These are phyloP conservation scores for Cenchrus purpureus DNA, from an alignment of 176 grass and related monocot genomes.

Conservation along the genomic window DNA sequence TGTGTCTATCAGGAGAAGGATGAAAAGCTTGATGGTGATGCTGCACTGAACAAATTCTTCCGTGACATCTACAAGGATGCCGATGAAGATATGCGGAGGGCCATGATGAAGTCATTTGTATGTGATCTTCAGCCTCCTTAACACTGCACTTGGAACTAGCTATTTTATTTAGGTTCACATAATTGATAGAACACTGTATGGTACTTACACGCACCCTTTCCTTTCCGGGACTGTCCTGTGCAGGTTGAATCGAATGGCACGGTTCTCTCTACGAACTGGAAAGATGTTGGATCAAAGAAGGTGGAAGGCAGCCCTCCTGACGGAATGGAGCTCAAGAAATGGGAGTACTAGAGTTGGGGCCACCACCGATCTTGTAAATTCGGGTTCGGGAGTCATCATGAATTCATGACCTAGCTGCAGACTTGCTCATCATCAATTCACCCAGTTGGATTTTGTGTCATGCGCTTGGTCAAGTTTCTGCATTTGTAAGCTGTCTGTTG, in stretches of 20 bases:
- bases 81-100: slow-evolving; percentile 82
- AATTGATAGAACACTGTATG: neutral
- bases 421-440: slow-evolving; percentile 25
- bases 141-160: neutral
- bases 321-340: slow-evolving; percentile 83
- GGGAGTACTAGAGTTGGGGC: slow-evolving; percentile 58
- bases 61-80: slow-evolving; percentile 72
- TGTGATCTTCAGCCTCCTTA: slow-evolving; percentile 25
- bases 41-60: slow-evolving; percentile 88
- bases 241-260: slow-evolving; percentile 94
- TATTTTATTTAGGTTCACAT: neutral
- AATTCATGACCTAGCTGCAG: slow-evolving; percentile 20
- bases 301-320: slow-evolving; percentile 77
- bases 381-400: neutral
- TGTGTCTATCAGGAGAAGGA: slow-evolving; percentile 72
- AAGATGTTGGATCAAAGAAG: slow-evolving; percentile 68
- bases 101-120: slow-evolving; percentile 93
- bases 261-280: slow-evolving; percentile 90
- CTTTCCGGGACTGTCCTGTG: neutral
- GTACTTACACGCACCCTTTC: neutral
- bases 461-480: slow-evolving; percentile 9
- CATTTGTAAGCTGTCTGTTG: slow-evolving; percentile 46
- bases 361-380: slow-evolving; percentile 44
- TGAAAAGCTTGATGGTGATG: slow-evolving; percentile 85
- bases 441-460: neutral